Evolutionary conservation across 1,284 basidiomycete species (phyloP), one percentile per base, ranked within the genome.

Genomic region (Leccinum pseudoinsigne): DNA sequence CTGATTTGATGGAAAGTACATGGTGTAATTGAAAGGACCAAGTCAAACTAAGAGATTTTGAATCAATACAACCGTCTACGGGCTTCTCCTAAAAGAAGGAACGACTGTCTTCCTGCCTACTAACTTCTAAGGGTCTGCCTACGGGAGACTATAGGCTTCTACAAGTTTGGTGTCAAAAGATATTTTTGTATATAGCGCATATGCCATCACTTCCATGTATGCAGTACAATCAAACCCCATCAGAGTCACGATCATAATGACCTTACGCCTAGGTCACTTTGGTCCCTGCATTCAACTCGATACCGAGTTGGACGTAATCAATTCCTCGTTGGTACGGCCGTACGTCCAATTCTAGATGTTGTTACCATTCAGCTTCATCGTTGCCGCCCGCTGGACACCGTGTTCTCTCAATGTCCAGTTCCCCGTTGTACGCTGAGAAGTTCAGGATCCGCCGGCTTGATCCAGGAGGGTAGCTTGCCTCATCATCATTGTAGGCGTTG

Each of bases 401-500:
- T 0, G 65, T 61, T 36, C 77, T 72, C n/a, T 66, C 60, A 18
- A 86, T 76, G 2, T 59, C 58, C 31, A 87, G 62, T 45, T 71
- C 62, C 3, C 77, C 70, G 3, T 69, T 62, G 1, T 66, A 55
- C 2, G 75, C 80, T 0, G 61, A 56, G 68, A 88, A 81, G 2
- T 67, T 78, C 60, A 89, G 62, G 4, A 70, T 81, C 14, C 76
- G 79, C 36, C 36, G 36, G 71, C 77, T 82, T 1, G 82, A 77
- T 4, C 83, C 82, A 0, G 83, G 31, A 83, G 84, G 84, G 59
- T 78, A 74, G 63, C 81, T 85, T 42, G 69, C 66, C 6, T 86
- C 87, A 60, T 88, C 87, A 68, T 88, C 87, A 3, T 88, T 66
- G 67, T 84, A 84, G 6, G 81, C 80, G 4, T 76, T 72, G 1